Evolutionary conservation across 2,329 filamentous ascomycete species (phyloP), one percentile per base, ranked within the genome.

Genomic region (Diaporthe humulicola): DNA sequence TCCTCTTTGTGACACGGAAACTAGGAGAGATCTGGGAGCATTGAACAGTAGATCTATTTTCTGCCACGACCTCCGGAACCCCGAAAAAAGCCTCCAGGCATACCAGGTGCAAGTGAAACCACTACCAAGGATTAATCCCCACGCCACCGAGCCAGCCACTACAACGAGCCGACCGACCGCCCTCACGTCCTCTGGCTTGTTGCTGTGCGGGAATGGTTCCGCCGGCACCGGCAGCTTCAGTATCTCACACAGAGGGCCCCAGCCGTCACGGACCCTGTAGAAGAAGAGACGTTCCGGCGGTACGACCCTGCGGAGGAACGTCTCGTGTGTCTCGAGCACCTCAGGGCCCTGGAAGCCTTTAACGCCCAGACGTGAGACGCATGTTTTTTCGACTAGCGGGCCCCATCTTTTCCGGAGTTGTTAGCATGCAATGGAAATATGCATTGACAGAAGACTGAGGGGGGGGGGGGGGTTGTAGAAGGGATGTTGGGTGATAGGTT

Each of bases 161-260:
- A 48, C 19, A 3, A 48, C 42, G 42, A 48, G 3, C 14, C 42
- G 42, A 8, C 42, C 42, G 42, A 48, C 42, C 4, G 42, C 42
- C 42, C 22, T 48, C 42, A 48, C 42, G 42, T 48, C 42, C 42
- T 48, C 42, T 2, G 42, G 42, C 8, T 48, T 60, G 45, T 70
- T 70, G n/a, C 36, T 54, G 45, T 70, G 66, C 22, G 66, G 66
- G 30, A 70, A 70, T 56, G 66, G 66, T 19, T 50, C 42, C 22
- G 19, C 38, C 36, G 61, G 61, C 28, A 66, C 61, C 19, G 61
- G 61, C 33, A 66, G 22, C 8, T 66, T 33, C 38, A 66, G 40
- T 8, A 66, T 66, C 61, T 66, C 28, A 33, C 61, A 66, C 61
- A 66, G 28, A 5, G 61, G 61, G 4, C 30, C 61, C 38, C 61